Percentiles rank a stretch among this genome's conserved stretches.
Conservation (phyloP, 257 asterid species). For the Ehretia macrophylla region DNA sequence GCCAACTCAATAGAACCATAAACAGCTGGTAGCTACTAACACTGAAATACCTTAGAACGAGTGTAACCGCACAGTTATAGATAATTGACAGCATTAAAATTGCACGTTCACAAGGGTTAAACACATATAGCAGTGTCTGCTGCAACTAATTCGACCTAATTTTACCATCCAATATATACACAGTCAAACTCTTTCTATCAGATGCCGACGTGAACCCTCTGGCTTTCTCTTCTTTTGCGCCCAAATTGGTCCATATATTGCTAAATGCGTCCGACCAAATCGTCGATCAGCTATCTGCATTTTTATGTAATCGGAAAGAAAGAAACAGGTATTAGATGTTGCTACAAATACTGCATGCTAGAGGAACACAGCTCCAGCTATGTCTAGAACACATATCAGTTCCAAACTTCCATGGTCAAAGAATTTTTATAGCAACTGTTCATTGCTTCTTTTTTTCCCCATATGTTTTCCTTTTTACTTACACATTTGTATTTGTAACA, state of each 20-base stretch:
- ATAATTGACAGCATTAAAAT: too few species aligned
- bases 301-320: constrained; percentile 3
- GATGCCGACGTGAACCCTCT: constrained; percentile 9
- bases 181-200: constrained; percentile 1
- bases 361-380: not conserved
- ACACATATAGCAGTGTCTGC: too few species aligned
- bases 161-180: not conserved
- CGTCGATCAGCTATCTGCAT: constrained; percentile 90
- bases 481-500: not conserved
- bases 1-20: too few species aligned
- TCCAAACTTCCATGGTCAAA: too few species aligned
- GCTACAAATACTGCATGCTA: not conserved
- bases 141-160: too few species aligned
- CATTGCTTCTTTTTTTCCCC: too few species aligned
- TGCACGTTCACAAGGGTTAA: too few species aligned
- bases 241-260: constrained; percentile 94
- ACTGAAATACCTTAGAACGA: not conserved
- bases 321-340: not conserved
- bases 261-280: constrained; percentile 94
- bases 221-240: constrained; percentile 63
- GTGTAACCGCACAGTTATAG: too few species aligned
- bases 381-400: too few species aligned
- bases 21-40: too few species aligned
- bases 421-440: not conserved
- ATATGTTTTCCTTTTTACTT: too few species aligned